Evolutionary conservation across 306 rosid species (phyloP), one percentile per base, ranked within the genome.

Genomic region (Lathyrus tuberosus): DNA sequence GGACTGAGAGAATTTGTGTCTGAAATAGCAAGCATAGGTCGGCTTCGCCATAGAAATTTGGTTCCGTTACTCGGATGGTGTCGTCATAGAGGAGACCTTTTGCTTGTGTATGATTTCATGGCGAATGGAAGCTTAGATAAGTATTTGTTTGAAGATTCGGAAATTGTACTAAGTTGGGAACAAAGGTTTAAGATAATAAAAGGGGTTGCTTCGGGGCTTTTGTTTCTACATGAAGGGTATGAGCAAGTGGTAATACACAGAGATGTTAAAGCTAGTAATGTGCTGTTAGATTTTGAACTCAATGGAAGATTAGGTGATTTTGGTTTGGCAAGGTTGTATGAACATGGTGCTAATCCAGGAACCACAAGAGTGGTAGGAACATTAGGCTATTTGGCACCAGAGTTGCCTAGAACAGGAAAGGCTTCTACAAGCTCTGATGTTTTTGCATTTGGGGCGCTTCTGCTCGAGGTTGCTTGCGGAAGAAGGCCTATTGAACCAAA

Each of bases 301-400:
- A 88, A 85, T 47, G 97, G 96, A 24, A 87, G 71, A 54, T 60
- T 91, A 0, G 93, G 97, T 2, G 97, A 91, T 66, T 91, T 91
- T 58, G 97, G 97, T 0, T 77, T 88, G 7, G 97, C 97, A 14
- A 81, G 85, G 35, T 66, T 91, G 8, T 88, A 89, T 16, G 97
- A 91, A 47, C 97, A 91, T 69, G 97, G 93, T 2, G 73, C 86
- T 14, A 78, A 86, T 44, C 88, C 90, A 14, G 75, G 87, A 61
- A 91, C 96, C 10, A 91, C 97, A 5, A 84, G 85, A 54, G 97
- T 88, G 5, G 97, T 88, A 0, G 97, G 97, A 0, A 88, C 97
- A 1, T 20, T 91, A 65, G 96, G 96, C 15, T 91, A 91, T 79
- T 70, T 91, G 56, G 96, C 97, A n/a, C 97, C 97, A 18, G 97